Evolutionary conservation across 1,139 yeast genomes (phyloP).

Genomic region (Yamadazyma triangularis): DNA sequence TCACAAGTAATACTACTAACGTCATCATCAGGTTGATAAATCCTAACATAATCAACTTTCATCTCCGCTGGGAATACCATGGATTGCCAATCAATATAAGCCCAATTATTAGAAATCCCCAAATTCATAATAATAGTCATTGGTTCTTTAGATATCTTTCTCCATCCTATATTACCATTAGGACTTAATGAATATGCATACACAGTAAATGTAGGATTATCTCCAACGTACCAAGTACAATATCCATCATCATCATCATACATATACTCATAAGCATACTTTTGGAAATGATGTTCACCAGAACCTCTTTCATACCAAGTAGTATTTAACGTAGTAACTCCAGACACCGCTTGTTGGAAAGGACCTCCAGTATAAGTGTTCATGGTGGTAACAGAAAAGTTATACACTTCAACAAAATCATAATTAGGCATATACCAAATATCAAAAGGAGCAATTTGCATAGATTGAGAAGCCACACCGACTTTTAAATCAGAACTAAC

Average conservation of each 20-base stretch:
- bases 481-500: slow-evolving; percentile 42
- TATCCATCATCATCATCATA: slow-evolving; percentile 68
- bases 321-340: slow-evolving; percentile 61
- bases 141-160: slow-evolving; percentile 77
- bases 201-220: slow-evolving; percentile 59
- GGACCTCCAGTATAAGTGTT: slow-evolving; percentile 82
- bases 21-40: slow-evolving; percentile 64
- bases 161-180: slow-evolving; percentile 76
- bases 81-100: slow-evolving; percentile 73
- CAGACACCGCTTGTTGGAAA: slow-evolving; percentile 80
- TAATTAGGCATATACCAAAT: slow-evolving; percentile 85
- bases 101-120: slow-evolving; percentile 81
- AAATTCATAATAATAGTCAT: slow-evolving; percentile 75
- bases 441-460: slow-evolving; percentile 82
- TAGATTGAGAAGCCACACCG: slow-evolving; percentile 77
- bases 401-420: slow-evolving; percentile 61
- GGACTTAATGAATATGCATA: slow-evolving; percentile 66
- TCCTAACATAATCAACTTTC: slow-evolving; percentile 70
- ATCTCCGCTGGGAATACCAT: slow-evolving; percentile 64
- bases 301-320: slow-evolving; percentile 72
- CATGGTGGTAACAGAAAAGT: slow-evolving; percentile 59
- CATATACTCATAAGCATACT: slow-evolving; percentile 71
- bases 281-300: slow-evolving; percentile 51
- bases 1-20: slow-evolving; percentile 62
- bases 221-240: slow-evolving; percentile 78